Evolutionary conservation across 228 moss, liverwort and hornwort species (phyloP).

Genomic region (Sphagnum fallax): DNA sequence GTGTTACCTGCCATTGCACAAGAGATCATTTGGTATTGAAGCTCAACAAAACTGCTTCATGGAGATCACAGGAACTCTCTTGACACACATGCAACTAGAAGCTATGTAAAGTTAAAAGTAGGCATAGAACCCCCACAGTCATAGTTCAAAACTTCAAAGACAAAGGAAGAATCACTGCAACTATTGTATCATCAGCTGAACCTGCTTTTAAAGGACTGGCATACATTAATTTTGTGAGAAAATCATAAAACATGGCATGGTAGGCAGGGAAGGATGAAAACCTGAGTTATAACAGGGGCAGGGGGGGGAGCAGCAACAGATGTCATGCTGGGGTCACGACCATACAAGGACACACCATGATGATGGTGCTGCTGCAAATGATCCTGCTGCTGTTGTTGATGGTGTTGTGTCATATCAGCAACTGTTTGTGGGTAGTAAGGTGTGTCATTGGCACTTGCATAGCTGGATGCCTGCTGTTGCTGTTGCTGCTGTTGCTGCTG

Average conservation of each 20-base stretch:
- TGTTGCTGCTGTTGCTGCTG: conserved; percentile 65
- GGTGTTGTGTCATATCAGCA: conserved; percentile 31
- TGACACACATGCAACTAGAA: too few relatives aligned
- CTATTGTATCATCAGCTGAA: too few relatives aligned
- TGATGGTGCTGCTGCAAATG: conserved; percentile 62
- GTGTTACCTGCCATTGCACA: conserved; percentile 75
- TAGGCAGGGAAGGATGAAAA: conserved; percentile 9
- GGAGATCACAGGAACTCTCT: too few relatives aligned
- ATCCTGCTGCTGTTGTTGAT: conserved; percentile 38
- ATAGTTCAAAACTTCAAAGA: neutral
- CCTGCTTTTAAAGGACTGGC: neutral
- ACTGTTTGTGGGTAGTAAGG: conserved; percentile 47
- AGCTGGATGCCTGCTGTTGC: conserved; percentile 56
- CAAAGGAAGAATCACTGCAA: too few relatives aligned
- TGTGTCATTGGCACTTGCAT: conserved; percentile 34
- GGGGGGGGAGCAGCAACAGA: conserved; percentile 93
- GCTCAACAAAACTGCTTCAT: neutral
- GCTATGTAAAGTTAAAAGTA: too few relatives aligned
- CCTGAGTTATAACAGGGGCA: conserved; percentile 97
- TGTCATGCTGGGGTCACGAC: conserved; percentile 86
- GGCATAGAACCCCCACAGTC: neutral
- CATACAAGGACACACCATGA: conserved; percentile 92
- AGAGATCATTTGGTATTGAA: neutral
- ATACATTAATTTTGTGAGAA: neutral
- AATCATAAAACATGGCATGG: neutral